Conservation (phyloP, 2,329 filamentous ascomycete genomes). For the Cercospora sp. region DNA sequence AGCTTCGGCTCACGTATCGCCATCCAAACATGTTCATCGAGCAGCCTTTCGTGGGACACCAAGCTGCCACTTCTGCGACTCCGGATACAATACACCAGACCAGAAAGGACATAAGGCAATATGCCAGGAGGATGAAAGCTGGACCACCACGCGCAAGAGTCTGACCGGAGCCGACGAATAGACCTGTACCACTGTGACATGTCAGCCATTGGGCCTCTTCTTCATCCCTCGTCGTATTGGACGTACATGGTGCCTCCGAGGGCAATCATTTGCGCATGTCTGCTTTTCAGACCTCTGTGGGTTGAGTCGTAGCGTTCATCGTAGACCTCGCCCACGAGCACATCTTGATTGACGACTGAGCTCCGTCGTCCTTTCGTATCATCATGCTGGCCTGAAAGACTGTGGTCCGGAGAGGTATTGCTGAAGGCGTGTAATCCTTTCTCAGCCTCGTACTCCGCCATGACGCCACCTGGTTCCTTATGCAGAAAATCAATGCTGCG, state of each 20-base stretch:
- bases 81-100: slow-evolving; percentile 50
- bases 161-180: slow-evolving; percentile 44
- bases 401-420: slow-evolving; percentile 5
- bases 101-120: slow-evolving; percentile 45
- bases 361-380: slow-evolving; percentile 17
- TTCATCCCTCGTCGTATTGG: neutral
- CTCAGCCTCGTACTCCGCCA: slow-evolving; percentile 16
- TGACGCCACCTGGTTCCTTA: neutral
- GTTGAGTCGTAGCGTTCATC: slow-evolving; percentile 41
- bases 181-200: slow-evolving; percentile 31
- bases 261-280: slow-evolving; percentile 41
- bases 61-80: slow-evolving; percentile 59
- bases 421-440: slow-evolving; percentile 9
- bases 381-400: slow-evolving; percentile 14
- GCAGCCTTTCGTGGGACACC: slow-evolving; percentile 56
- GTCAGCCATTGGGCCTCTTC: slow-evolving; percentile 18
- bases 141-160: slow-evolving; percentile 43
- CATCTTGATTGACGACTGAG: slow-evolving; percentile 25
- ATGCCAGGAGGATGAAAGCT: slow-evolving; percentile 46
- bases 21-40: slow-evolving; percentile 53
- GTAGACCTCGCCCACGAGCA: slow-evolving; percentile 29
- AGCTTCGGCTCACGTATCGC: slow-evolving; percentile 45
- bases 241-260: slow-evolving; percentile 36
- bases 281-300: slow-evolving; percentile 43
- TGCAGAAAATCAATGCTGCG: neutral